These are phyloP conservation scores for Paradendryphiella salina DNA, from an alignment of 2,329 filamentous ascomycete species.

Conservation along the genomic window DNA sequence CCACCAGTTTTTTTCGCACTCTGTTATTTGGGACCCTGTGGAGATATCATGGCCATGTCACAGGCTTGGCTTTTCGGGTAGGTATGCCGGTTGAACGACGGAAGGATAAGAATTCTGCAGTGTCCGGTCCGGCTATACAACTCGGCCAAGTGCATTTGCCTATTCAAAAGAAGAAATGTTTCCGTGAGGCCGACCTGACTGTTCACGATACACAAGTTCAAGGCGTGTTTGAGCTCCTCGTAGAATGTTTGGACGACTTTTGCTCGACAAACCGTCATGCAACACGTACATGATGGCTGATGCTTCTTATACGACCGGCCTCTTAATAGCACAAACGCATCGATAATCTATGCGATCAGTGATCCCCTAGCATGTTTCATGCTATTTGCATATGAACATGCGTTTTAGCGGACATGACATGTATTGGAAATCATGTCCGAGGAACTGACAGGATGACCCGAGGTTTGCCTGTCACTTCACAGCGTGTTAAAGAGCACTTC, in stretches of 20 bases:
- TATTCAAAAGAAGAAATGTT: slow-evolving; percentile 1
- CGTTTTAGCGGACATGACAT: neutral
- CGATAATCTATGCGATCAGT: no score
- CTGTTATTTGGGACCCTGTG: no score
- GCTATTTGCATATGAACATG: no score
- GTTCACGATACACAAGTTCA: neutral
- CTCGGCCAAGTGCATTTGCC: slow-evolving; percentile 6
- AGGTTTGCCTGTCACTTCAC: neutral
- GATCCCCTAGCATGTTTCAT: no score
- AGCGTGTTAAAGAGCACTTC: neutral
- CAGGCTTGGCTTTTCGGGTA: no score
- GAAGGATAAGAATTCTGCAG: no score
- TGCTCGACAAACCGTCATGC: neutral
- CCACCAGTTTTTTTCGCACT: no score
- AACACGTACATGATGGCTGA: neutral
- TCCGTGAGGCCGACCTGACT: neutral
- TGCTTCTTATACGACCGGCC: neutral
- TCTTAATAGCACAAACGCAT: neutral
- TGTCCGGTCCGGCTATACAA: neutral
- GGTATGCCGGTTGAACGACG: no score
- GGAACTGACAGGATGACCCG: neutral
- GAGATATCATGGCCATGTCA: no score
- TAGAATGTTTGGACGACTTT: neutral
- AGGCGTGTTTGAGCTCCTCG: neutral
- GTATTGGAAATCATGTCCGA: neutral